Percentiles rank a stretch among this genome's conserved stretches.
These are phyloP conservation scores for Botryobasidium botryosum DNA, from an alignment of 768 basidiomycete species.

Conservation along the genomic window DNA sequence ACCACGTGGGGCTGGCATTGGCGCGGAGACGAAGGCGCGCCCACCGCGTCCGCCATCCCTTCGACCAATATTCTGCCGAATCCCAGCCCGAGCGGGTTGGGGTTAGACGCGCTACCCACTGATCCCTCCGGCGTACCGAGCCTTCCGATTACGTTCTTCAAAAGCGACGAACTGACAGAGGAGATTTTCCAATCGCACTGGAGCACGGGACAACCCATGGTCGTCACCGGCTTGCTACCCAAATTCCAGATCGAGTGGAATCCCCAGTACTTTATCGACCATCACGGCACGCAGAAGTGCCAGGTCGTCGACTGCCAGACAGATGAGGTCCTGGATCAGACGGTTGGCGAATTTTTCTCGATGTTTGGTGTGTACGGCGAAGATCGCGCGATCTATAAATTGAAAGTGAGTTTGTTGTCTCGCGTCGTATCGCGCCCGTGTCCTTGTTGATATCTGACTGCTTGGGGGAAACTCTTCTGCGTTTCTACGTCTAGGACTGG, in stretches of 20 bases:
- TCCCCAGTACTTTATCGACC: slow-evolving; percentile 60
- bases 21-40: too few relatives aligned
- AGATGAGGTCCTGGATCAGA: slow-evolving; percentile 42
- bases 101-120: too few relatives aligned
- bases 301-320: slow-evolving; percentile 72
- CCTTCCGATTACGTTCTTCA: slow-evolving; percentile 30
- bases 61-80: too few relatives aligned
- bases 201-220: slow-evolving; percentile 55
- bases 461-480: too few relatives aligned
- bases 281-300: slow-evolving; percentile 46
- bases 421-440: too few relatives aligned
- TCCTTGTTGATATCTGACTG: too few relatives aligned
- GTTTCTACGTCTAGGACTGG: slow-evolving; percentile 51
- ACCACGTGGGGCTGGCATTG: too few relatives aligned
- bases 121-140: slow-evolving; percentile 27
- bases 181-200: slow-evolving; percentile 52
- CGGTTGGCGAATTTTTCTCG: slow-evolving; percentile 64
- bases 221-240: slow-evolving; percentile 48
- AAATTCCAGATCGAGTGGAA: slow-evolving; percentile 61
- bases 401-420: too few relatives aligned
- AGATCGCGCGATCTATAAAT: slow-evolving; percentile 45
- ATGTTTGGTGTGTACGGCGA: slow-evolving; percentile 51
- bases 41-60: too few relatives aligned
- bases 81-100: too few relatives aligned
- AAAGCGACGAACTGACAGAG: slow-evolving; percentile 34